Conservation (phyloP, 129 eudicot genomes). For the Gnaphalium uliginosum region DNA sequence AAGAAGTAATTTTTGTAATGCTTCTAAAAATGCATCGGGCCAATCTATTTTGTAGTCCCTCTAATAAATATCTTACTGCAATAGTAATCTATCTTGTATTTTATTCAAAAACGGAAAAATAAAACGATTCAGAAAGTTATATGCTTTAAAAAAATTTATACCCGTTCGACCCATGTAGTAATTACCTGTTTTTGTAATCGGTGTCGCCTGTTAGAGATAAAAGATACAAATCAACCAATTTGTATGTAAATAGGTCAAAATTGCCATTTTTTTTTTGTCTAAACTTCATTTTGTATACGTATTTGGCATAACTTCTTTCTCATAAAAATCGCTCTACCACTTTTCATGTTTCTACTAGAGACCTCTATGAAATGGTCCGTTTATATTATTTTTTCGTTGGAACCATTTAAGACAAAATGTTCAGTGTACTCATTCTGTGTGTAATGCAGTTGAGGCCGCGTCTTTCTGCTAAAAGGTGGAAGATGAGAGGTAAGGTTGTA, state of each 20-base stretch:
- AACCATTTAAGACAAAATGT: not conserved
- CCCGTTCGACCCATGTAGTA: not conserved
- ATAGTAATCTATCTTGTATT: not conserved
- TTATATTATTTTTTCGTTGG: not conserved
- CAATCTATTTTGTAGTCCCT: not conserved
- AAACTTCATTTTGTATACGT: not conserved
- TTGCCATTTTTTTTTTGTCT: not conserved
- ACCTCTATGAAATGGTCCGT: not conserved
- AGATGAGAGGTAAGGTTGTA: conserved; percentile 31
- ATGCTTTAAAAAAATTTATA: not conserved
- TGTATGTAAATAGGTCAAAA: not conserved
- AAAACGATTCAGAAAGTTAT: not conserved
- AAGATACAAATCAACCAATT: not conserved
- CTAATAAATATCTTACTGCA: not conserved
- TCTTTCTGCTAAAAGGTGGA: conserved; percentile 60
- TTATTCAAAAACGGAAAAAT: not conserved
- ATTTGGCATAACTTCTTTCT: not conserved
- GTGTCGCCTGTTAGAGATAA: not conserved
- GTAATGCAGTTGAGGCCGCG: conserved; percentile 69
- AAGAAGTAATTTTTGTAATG: not conserved
- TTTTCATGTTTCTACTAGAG: not conserved
- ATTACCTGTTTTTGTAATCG: not conserved
- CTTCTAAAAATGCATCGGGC: not conserved
- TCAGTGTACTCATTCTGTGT: not conserved
- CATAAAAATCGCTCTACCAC: not conserved